These are phyloP conservation scores for Cladorrhinum sp. DNA, from an alignment of 2,329 filamentous ascomycete genomes.

Conservation along the genomic window DNA sequence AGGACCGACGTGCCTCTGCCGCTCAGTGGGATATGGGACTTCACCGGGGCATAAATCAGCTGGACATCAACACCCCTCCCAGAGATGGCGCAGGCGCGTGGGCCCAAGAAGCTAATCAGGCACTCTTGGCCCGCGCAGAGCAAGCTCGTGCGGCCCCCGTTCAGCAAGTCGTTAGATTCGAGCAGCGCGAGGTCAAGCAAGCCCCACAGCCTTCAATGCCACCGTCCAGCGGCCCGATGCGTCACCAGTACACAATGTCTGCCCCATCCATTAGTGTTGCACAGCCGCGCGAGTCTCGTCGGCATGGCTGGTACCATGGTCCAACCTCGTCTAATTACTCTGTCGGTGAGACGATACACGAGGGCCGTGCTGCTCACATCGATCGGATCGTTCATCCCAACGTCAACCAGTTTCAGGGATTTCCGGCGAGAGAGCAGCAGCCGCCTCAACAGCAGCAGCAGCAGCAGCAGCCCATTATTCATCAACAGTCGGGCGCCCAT, in stretches of 20 bases:
- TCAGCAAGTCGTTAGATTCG: constrained; percentile 53
- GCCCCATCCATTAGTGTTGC: constrained; percentile 53
- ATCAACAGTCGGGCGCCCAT: constrained; percentile 28
- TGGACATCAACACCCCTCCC: constrained; percentile 59
- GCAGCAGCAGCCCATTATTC: constrained; percentile 18
- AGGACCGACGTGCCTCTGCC: constrained; percentile 50
- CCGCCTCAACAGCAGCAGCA: not conserved
- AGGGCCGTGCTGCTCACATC: constrained; percentile 40
- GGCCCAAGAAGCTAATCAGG: constrained; percentile 55
- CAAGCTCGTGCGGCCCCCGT: constrained; percentile 40
- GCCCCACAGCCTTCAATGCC: constrained; percentile 18
- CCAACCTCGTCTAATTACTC: constrained; percentile 38
- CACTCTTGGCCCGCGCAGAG: constrained; percentile 54
- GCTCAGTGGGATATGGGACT: constrained; percentile 62
- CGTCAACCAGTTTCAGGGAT: constrained; percentile 49
- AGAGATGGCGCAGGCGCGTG: constrained; percentile 52
- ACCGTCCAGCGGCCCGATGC: constrained; percentile 14
- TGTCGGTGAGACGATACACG: constrained; percentile 35
- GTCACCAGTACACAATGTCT: constrained; percentile 58
- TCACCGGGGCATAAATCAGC: constrained; percentile 62
- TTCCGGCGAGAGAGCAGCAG: constrained; percentile 40
- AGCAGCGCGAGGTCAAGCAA: constrained; percentile 42
- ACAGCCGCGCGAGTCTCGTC: constrained; percentile 56
- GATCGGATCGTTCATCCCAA: constrained; percentile 59
- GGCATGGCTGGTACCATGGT: constrained; percentile 70